Evolutionary conservation across 345 rosid species (phyloP).

Genomic region (Streptanthus diversifolius): DNA sequence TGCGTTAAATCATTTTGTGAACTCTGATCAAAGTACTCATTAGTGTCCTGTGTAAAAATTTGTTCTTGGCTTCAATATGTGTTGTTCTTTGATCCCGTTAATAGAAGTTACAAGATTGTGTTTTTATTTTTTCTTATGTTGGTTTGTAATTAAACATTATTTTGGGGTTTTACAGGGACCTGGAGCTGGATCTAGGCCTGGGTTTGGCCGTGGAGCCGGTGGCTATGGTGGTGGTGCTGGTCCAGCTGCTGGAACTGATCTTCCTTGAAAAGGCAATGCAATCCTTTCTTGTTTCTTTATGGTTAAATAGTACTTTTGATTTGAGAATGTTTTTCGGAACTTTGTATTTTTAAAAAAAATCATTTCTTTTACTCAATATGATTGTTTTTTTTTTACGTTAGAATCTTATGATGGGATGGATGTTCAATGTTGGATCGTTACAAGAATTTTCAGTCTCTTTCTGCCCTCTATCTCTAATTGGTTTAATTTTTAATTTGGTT

Average conservation of each 20-base stretch:
- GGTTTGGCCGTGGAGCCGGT: constrained; percentile 73
- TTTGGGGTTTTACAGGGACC: constrained; percentile 41
- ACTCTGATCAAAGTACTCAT: not conserved
- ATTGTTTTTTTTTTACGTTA: not conserved
- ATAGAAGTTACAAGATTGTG: not conserved
- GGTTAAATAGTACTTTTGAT: constrained; percentile 8
- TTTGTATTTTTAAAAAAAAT: not conserved
- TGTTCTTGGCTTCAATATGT: not conserved
- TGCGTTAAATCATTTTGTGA: not conserved
- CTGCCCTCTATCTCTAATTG: not conserved
- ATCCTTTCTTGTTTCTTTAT: constrained; percentile 1
- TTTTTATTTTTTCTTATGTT: not conserved
- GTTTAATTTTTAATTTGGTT: not conserved
- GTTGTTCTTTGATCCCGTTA: too few relatives aligned
- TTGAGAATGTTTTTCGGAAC: not conserved
- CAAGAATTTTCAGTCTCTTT: too few relatives aligned
- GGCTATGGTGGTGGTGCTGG: constrained; percentile 48
- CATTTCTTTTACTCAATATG: constrained; percentile 8
- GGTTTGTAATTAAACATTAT: not conserved
- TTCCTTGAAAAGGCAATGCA: constrained; percentile 39
- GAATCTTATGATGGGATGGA: not conserved
- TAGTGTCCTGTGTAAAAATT: not conserved
- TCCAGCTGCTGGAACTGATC: constrained; percentile 44
- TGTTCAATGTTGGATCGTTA: not conserved
- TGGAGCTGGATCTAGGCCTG: constrained; percentile 66